Evolutionary conservation across 164 flowering plant species (phyloP).

Genomic region (Houttuynia cordata): DNA sequence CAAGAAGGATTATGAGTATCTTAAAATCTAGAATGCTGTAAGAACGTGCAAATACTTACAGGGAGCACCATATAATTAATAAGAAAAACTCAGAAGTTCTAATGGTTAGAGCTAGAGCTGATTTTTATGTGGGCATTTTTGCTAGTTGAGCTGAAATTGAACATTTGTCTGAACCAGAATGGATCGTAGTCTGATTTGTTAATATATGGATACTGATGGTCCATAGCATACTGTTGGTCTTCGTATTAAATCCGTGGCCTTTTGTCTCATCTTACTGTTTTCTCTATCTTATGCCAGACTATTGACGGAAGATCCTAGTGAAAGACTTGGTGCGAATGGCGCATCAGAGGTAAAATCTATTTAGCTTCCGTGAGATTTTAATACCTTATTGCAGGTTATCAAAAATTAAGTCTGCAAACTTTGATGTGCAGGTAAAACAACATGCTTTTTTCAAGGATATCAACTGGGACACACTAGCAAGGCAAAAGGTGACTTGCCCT

Average conservation of each 20-base stretch:
- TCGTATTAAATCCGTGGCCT: background rate
- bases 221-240: background rate
- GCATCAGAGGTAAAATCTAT: conserved; percentile 66
- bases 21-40: too few species aligned
- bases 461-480: conserved; percentile 97
- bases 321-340: conserved; percentile 93
- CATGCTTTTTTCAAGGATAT: conserved; percentile 88
- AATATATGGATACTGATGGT: background rate
- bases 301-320: conserved; percentile 90
- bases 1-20: too few species aligned
- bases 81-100: too few species aligned
- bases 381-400: background rate
- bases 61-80: too few species aligned
- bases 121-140: background rate
- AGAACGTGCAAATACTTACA: too few species aligned
- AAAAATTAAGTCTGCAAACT: too few species aligned
- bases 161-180: background rate
- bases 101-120: background rate
- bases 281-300: conserved; percentile 31
- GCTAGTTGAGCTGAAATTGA: background rate
- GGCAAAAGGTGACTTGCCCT: conserved; percentile 75
- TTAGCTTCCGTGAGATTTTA: background rate
- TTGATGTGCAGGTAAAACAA: conserved; percentile 73
- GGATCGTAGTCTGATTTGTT: background rate
- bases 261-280: background rate